Evolutionary conservation across 768 basidiomycete genomes (phyloP).

Genomic region (Trichaptum fuscoviolaceum): DNA sequence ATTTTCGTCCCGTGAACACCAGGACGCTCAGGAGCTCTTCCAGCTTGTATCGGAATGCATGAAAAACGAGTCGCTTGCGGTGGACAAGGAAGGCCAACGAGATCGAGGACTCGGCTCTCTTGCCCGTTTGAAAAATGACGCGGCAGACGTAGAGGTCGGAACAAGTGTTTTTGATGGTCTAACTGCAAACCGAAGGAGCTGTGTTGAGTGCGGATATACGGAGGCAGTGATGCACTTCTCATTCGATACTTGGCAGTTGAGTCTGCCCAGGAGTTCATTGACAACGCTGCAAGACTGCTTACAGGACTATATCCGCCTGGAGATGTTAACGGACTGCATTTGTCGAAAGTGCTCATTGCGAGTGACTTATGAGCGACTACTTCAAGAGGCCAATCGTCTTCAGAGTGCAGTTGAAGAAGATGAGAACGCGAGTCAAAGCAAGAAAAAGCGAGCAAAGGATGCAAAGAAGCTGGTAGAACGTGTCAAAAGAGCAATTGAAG

Average conservation of each 20-base stretch:
- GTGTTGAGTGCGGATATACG: conserved; percentile 86
- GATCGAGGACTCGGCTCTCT: conserved; percentile 70
- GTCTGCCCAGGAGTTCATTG: conserved; percentile 61
- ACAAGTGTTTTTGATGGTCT: conserved; percentile 85
- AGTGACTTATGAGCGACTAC: conserved; percentile 64
- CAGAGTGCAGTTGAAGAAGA: conserved; percentile 31
- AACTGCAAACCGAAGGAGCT: conserved; percentile 85
- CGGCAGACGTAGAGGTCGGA: conserved; percentile 34
- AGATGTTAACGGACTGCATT: conserved; percentile 84
- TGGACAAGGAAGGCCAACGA: conserved; percentile 64
- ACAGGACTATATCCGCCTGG: conserved; percentile 82
- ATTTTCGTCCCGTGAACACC: conserved; percentile 88
- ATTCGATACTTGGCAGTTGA: conserved; percentile 80
- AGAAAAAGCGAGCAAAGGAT: conserved; percentile 72
- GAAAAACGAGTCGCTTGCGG: conserved; percentile 73
- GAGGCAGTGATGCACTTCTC: conserved; percentile 91
- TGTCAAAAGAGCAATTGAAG: conserved; percentile 59
- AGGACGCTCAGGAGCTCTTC: conserved; percentile 98
- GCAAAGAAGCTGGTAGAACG: conserved; percentile 57
- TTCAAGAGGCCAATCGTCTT: conserved; percentile 56
- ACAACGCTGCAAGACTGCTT: conserved; percentile 57
- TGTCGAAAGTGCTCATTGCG: conserved; percentile 88
- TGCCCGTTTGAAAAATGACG: conserved; percentile 19
- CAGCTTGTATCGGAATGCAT: conserved; percentile 87
- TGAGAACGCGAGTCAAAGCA: conserved; percentile 53